Base-by-base conservation (phyloP, 2,329 filamentous ascomycete species). In the Epichloe sibirici region DNA sequence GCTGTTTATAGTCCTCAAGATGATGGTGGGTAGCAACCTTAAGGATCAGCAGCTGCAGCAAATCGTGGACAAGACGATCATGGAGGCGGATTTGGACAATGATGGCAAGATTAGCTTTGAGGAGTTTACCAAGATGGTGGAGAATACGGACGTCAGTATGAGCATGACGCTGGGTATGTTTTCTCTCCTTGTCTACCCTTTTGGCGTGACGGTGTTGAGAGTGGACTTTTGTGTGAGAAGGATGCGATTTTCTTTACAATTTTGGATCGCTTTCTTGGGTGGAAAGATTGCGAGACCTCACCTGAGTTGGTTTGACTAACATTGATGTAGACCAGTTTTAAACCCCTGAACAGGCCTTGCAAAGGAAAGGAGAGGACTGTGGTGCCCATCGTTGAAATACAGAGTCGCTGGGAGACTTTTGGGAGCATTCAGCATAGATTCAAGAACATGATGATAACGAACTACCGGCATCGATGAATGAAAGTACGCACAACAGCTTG, bases 41-140 rank as follows among this genome's bases (percentile, higher is more conserved):
- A 98, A 98, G 78, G 93, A 98, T 70, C 89, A 96, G 72, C 93
- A 98, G 74, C 74, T 98, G 68, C 93, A 98, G 75, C 93, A 91
- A 81, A 98, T 98, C 68, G 93, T 98, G 61, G 93, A 98, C 76
- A 98, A 98, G 82, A 98, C 93, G 55, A 97, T 98, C 69, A 97
- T 97, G 93, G 93, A 98, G 75, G 93, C 93, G 48, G 93, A 98
- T 71, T 78, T 90, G 61, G 93, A 98, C 71, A 83, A 84, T 56
- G 93, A 98, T 69, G 93, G 93, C 64, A 95, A 94, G 78, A 97
- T 98, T 69, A 95, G 89, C 75, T 98, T 98, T 64, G 90, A 97
- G 72, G 93, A 98, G 77, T 98, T 98, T 68, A 91, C 84, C 56
- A 89, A 93, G 74, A 97, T 98, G 91, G 93, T 98, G 49, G 91